Evolutionary conservation across 495 filamentous ascomycete species (phyloP), one percentile per base, ranked within the genome.

Genomic region (Podospora didyma): DNA sequence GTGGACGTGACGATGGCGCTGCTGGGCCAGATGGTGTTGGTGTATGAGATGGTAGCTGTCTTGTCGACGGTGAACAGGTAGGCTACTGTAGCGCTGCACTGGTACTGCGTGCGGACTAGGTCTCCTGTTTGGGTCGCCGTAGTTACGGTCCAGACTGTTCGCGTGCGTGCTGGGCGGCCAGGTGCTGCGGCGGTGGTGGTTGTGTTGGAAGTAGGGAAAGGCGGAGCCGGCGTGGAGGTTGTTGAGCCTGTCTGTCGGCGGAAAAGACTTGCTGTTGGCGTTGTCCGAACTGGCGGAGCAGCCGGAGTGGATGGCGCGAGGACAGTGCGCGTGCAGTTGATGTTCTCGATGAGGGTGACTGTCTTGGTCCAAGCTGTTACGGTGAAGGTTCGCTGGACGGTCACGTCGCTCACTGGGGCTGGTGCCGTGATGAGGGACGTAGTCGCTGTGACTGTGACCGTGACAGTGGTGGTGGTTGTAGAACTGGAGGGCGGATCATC

Each of bases 281-380:
- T 3, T 31, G 26, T 4, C 26, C 9, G 3, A 9, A 9, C 26
- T 31, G 26, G 26, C 9, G 26, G 3, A 4, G 26, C 26, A 31
- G 9, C 26, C 3, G 26, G 26, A 9, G 4, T 31, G 47, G 17
- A 31, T n/a, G 47, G 23, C 21, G n/a, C 49, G 28, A 57, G 49
- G 20, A 61, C 46, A 3, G 59, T 61, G 12, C 54, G 59, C 12
- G 59, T 61, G 44, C 59, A 61, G 59, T 57, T 61, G 35, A 53
- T 31, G n/a, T 14, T 16, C 34, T 41, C 44, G 12, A 53, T 14
- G 6, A 56, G 2, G n/a, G 59, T 56, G 10, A 49, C 47, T 10
- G 59, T 61, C 44, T 35, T 26, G 28, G 59, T 49, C 48, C 49
- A 61, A 10, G 41, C 20, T 11, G 53, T 53, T n/a, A 45, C 53